phyloP scores from a whole-genome alignment of 768 basidiomycete genomes.

The Collybiopsis confluens region DNA sequence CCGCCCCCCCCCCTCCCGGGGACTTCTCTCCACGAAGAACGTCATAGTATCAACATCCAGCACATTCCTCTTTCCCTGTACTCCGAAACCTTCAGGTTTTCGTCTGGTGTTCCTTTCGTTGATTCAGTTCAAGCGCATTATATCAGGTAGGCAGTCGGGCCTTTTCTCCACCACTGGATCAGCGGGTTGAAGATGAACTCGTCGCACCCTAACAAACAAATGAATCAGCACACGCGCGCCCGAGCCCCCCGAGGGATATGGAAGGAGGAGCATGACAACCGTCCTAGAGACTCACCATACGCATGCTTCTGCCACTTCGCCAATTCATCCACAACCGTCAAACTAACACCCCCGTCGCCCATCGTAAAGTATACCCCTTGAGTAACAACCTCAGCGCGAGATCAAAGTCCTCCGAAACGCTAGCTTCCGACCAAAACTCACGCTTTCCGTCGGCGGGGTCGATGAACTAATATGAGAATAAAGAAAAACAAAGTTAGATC shows the following conservation, averaged over 20 bases:
- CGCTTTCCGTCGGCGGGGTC: slow-evolving; percentile 57
- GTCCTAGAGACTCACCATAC: slow-evolving; percentile 38
- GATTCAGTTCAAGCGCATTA: too few species aligned
- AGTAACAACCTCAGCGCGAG: slow-evolving; percentile 67
- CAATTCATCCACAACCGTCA: slow-evolving; percentile 85
- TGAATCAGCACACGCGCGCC: neutral
- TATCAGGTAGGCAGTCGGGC: too few species aligned
- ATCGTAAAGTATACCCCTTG: slow-evolving; percentile 67
- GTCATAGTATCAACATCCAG: too few species aligned
- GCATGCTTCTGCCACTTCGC: slow-evolving; percentile 86
- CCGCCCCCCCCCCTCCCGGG: too few species aligned
- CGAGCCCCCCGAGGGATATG: too few species aligned
- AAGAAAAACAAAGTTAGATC: slow-evolving; percentile 9
- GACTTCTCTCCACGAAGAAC: too few species aligned
- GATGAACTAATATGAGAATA: slow-evolving; percentile 36
- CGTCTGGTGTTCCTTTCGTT: too few species aligned
- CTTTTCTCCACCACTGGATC: slow-evolving; percentile 67
- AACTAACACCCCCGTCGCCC: slow-evolving; percentile 85
- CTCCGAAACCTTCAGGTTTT: too few species aligned
- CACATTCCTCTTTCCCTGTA: too few species aligned
- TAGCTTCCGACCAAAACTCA: slow-evolving; percentile 74
- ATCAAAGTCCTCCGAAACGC: slow-evolving; percentile 82
- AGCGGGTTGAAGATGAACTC: slow-evolving; percentile 86
- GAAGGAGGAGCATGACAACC: too few species aligned
- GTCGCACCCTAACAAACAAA: slow-evolving; percentile 43